Evolutionary conservation across 2,329 filamentous ascomycete species (phyloP), one percentile per base, ranked within the genome.

Genomic region (Alternaria viburni): DNA sequence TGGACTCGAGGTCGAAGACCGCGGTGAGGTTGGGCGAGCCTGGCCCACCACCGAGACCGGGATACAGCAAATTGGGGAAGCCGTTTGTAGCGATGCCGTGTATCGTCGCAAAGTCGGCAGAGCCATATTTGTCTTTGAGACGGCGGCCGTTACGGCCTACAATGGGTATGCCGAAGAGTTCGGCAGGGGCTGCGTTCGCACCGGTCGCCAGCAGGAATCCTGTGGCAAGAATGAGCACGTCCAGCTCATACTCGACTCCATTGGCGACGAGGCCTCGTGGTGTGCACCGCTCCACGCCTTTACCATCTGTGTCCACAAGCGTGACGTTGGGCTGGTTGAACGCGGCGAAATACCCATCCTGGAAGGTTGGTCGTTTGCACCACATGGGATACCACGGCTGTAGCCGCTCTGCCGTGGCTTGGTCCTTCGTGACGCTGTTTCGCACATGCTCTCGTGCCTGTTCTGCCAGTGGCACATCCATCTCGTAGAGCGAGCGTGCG

Each of bases 351-450:
- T 88, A 89, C 8, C 83, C 81, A 69, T 90, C 86, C 75, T 86
- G 86, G 74, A 89, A 89, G 19, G 81, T 83, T 0, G 88, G 87
- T 1, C 88, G 84, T 73, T 90, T 90, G 80, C 88, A 90, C 84
- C 86, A 89, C 0, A 76, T 75, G 0, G 86, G 83, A 70, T 89
- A 90, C 85, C 86, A 89, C 0, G 87, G 80, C 71, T 87, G 85
- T 10, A 89, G 80, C 10, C 77, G 81, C 46, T 81, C 81, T 0
- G 87, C 87, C 0, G 83, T 85, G 3, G 70, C 72, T 10, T 73
- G 73, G 66, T 89, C 83, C 45, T 83, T 74, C 21, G 90, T 86
- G 4, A 57, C 54, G 6, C 23, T 52, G 10, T 57, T 32, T 6
- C 36, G 36, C 4, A 61, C 46, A 4, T 44, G 46, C 21, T 46